These are phyloP conservation scores for Penicillium glabrum DNA, from an alignment of 2,329 filamentous ascomycete species.

Conservation along the genomic window DNA sequence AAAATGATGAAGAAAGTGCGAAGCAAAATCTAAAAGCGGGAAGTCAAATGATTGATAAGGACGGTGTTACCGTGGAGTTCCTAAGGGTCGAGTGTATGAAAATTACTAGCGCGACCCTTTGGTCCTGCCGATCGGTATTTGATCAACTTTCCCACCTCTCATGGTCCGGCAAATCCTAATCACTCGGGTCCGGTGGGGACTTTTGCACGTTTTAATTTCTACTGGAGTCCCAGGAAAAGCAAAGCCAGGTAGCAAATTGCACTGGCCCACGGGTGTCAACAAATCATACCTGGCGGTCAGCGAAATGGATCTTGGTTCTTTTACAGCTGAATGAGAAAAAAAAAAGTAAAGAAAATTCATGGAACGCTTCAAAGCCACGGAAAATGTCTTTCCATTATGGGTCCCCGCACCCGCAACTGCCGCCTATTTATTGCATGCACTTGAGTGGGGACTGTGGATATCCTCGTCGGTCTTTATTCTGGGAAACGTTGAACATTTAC, in stretches of 20 bases:
- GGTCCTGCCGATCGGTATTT: constrained; percentile 6
- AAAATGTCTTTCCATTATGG: not conserved
- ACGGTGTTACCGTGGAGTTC: not conserved
- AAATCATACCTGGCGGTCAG: not conserved
- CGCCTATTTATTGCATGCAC: not conserved
- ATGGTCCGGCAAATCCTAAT: not conserved
- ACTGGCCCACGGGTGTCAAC: not conserved
- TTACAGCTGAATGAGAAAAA: not conserved
- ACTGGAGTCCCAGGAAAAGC: not conserved
- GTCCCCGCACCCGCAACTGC: constrained; percentile 4
- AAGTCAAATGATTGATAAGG: constrained; percentile 13
- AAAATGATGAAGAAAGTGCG: not conserved
- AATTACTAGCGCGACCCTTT: constrained; percentile 9
- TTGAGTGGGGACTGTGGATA: not conserved
- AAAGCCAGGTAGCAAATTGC: not conserved
- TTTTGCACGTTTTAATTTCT: not conserved
- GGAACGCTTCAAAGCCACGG: not conserved
- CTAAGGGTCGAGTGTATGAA: constrained; percentile 1
- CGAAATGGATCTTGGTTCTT: not conserved
- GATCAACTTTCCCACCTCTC: constrained; percentile 1
- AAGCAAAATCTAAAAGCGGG: not conserved
- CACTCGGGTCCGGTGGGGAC: too few species aligned
- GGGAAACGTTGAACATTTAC: not conserved
- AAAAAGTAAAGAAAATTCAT: not conserved
- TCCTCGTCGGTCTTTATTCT: not conserved